Conservation (phyloP, 2,329 filamentous ascomycete genomes). For the Talaromyces marneffei region DNA sequence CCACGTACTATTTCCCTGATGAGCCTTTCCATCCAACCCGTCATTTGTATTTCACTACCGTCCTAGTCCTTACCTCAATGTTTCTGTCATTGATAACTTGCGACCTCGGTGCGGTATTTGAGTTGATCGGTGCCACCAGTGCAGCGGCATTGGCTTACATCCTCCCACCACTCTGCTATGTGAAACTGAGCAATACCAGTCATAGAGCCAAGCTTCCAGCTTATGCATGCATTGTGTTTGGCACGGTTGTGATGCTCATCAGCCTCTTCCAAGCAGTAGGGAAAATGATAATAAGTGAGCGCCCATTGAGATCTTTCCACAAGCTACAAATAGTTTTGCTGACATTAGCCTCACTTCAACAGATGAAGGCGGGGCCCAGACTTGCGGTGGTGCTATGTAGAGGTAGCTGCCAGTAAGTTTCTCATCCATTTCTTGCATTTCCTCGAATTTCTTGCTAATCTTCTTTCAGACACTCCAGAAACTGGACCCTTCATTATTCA, state of each 20-base stretch:
- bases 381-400: constrained; percentile 23
- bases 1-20: constrained; percentile 69
- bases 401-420: neutral
- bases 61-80: constrained; percentile 74
- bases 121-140: constrained; percentile 90
- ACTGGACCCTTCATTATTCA: neutral
- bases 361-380: constrained; percentile 32
- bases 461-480: neutral
- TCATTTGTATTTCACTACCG: constrained; percentile 80
- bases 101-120: constrained; percentile 89
- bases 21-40: constrained; percentile 75
- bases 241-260: constrained; percentile 71
- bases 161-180: constrained; percentile 86
- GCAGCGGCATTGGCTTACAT: constrained; percentile 94
- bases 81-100: constrained; percentile 76
- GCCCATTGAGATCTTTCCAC: neutral
- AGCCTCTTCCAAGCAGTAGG: constrained; percentile 66
- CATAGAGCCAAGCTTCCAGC: constrained; percentile 69
- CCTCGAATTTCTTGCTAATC: neutral
- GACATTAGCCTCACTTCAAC: constrained; percentile 11
- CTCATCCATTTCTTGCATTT: neutral
- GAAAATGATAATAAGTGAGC: constrained; percentile 54
- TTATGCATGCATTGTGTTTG: constrained; percentile 70
- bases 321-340: constrained; percentile 8
- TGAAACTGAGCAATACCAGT: constrained; percentile 76